Evolutionary conservation across 163 green algal genomes (phyloP), one percentile per base, ranked within the genome.

Genomic region (Chlamydomonas reinhardtii): DNA sequence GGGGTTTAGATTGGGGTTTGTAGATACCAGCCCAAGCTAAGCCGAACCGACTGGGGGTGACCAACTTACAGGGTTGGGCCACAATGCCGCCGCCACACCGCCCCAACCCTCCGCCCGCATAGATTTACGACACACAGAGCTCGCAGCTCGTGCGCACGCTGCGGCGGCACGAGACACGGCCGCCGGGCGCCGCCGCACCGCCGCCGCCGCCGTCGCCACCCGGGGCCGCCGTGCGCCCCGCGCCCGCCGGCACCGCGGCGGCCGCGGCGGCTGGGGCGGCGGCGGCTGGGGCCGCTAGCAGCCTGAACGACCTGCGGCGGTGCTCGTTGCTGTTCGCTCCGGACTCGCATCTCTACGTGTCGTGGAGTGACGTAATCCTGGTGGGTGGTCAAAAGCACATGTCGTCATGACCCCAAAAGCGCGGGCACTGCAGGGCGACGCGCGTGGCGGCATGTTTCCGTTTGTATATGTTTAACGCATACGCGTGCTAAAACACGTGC

Each of bases 51-150:
- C n/a, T n/a, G n/a, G n/a, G n/a, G n/a, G n/a, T n/a, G n/a, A n/a
- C n/a, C n/a, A n/a, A n/a, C n/a, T n/a, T n/a, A n/a, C n/a, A n/a
- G n/a, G n/a, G n/a, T n/a, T n/a, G n/a, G n/a, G n/a, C n/a, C n/a
- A n/a, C n/a, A n/a, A n/a, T n/a, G n/a, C n/a, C n/a, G n/a, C n/a
- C n/a, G n/a, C n/a, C n/a, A n/a, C n/a, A n/a, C n/a, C n/a, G n/a
- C n/a, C n/a, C n/a, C n/a, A n/a, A n/a, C n/a, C n/a, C n/a, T n/a
- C n/a, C n/a, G n/a, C n/a, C n/a, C n/a, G n/a, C n/a, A 72, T 86
- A 95, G 92, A 89, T 95, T n/a, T 95, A 96, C 82, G 90, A 93
- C 84, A 93, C 87, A 34, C 72, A 73, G 39, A 70, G 39, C 4
- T 93, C 95, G 56, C 89, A 89, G 71, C 71, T 88, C 43, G 80